These are phyloP conservation scores for Litsea cubeba DNA, from an alignment of 164 flowering plant genomes.

Conservation along the genomic window DNA sequence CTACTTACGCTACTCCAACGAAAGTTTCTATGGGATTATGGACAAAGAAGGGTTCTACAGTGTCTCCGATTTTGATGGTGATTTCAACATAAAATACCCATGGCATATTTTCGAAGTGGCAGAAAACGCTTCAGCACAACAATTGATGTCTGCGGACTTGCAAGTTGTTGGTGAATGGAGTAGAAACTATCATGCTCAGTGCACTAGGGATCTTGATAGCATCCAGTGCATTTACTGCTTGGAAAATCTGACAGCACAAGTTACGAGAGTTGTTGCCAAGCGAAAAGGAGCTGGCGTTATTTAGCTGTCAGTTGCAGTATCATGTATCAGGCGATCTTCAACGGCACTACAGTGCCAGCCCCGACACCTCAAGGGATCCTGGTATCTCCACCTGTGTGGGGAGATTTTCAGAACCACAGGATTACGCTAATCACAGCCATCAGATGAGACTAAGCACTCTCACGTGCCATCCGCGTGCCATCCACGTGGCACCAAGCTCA, in stretches of 20 bases:
- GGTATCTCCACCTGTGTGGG: too few species aligned
- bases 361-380: too few species aligned
- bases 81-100: not conserved
- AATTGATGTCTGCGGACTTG: not conserved
- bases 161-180: not conserved
- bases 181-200: not conserved
- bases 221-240: not conserved
- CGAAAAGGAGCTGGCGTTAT: not conserved
- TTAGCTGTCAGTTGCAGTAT: not conserved
- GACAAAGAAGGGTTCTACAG: not conserved
- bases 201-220: not conserved
- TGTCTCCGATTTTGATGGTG: not conserved
- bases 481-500: too few species aligned
- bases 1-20: slow-evolving; percentile 16
- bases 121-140: not conserved
- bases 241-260: not conserved
- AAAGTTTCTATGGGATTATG: not conserved
- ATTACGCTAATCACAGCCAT: too few species aligned
- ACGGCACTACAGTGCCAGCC: too few species aligned
- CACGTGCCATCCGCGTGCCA: too few species aligned
- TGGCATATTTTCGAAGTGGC: not conserved
- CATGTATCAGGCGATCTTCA: too few species aligned
- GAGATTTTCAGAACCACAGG: too few species aligned
- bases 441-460: too few species aligned
- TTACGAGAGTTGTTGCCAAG: not conserved